Conservation (phyloP, 1,139 yeast species). For the Candida sp. region DNA sequence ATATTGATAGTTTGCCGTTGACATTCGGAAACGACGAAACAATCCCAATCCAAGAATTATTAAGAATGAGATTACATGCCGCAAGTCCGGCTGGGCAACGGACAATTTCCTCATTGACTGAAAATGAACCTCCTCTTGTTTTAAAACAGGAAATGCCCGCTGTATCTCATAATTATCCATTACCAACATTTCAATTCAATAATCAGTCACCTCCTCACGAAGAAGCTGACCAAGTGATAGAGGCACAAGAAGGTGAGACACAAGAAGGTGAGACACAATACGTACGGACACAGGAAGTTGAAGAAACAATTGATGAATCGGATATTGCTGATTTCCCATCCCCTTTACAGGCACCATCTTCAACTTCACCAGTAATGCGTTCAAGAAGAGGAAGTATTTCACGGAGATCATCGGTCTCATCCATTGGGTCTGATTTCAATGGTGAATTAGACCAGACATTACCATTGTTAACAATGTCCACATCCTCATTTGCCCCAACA, state of each 20-base stretch:
- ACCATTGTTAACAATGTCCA: conserved; percentile 33
- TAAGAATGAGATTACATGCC: neutral
- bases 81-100: neutral
- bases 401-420: conserved; percentile 19
- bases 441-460: conserved; percentile 34
- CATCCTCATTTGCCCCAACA: conserved; percentile 18
- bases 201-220: neutral
- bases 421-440: conserved; percentile 17
- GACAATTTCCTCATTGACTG: neutral
- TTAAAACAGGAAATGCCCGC: neutral
- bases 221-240: neutral
- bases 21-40: conserved; percentile 3
- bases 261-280: too few relatives aligned
- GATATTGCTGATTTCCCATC: conserved; percentile 14
- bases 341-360: conserved; percentile 2
- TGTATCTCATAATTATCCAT: neutral
- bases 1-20: neutral
- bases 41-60: neutral
- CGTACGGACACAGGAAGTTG: conserved; percentile 2
- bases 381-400: conserved; percentile 6
- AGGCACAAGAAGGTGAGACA: neutral
- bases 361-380: conserved; percentile 9
- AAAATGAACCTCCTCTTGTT: neutral
- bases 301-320: conserved; percentile 10
- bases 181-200: neutral